These are phyloP conservation scores for Wickerhamiella pararugosa DNA, from an alignment of 1,139 yeast genomes.

Conservation along the genomic window DNA sequence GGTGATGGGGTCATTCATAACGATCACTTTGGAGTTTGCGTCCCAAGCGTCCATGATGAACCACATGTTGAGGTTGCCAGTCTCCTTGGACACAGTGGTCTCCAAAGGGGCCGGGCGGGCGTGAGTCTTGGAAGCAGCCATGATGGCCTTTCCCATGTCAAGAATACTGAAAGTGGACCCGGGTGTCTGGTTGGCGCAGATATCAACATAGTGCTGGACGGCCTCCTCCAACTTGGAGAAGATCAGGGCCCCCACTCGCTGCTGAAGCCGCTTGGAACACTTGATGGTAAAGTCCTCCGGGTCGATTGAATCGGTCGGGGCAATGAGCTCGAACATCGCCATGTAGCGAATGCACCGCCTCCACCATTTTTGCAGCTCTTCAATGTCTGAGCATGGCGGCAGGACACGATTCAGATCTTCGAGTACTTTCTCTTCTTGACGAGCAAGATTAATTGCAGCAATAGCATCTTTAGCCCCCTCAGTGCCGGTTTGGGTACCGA, in stretches of 20 bases:
- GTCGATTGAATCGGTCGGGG: slow-evolving; percentile 1
- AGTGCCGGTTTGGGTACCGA: not conserved
- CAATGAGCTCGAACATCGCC: slow-evolving; percentile 2
- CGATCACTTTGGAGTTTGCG: slow-evolving; percentile 4
- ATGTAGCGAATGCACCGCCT: slow-evolving; percentile 5
- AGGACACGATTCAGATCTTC: not conserved
- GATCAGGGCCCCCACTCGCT: slow-evolving; percentile 2
- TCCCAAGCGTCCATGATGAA: slow-evolving; percentile 7
- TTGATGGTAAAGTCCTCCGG: not conserved
- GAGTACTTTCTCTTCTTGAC: not conserved
- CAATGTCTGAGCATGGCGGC: slow-evolving; percentile 1
- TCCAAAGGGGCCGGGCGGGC: slow-evolving; percentile 5
- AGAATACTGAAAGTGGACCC: slow-evolving; percentile 1
- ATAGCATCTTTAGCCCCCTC: not conserved
- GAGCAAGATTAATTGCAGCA: not conserved
- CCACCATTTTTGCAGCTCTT: slow-evolving; percentile 5
- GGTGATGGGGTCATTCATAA: slow-evolving; percentile 4
- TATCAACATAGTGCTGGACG: slow-evolving; percentile 5
- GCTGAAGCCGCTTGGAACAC: slow-evolving; percentile 2
- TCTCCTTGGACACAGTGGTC: slow-evolving; percentile 1
- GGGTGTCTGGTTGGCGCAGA: slow-evolving; percentile 1
- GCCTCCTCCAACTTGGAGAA: slow-evolving; percentile 2
- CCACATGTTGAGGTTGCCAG: slow-evolving; percentile 5
- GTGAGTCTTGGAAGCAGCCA: slow-evolving; percentile 1
- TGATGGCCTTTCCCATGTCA: slow-evolving; percentile 2